These are phyloP conservation scores for Iris macrosiphon DNA, from an alignment of 106 monocot species.

Conservation along the genomic window DNA sequence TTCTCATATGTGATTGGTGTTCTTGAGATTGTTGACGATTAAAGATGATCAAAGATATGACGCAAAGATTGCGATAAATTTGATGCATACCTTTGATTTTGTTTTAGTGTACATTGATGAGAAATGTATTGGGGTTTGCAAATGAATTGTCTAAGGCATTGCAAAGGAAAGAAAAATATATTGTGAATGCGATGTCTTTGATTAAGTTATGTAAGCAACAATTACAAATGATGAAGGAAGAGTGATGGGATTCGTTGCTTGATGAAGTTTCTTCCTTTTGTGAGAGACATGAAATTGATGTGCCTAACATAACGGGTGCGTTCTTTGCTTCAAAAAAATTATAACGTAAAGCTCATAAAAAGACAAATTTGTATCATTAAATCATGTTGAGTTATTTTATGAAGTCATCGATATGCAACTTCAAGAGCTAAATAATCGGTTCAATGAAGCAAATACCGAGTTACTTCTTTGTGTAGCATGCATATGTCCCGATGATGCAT, in stretches of 20 bases:
- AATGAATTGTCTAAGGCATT: not conserved
- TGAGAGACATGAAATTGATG: not conserved
- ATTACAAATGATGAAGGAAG: conserved; percentile 3
- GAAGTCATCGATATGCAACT: conserved; percentile 8
- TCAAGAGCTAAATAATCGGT: conserved; percentile 1
- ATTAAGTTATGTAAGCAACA: not conserved
- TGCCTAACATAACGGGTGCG: not conserved
- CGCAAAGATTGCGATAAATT: not conserved
- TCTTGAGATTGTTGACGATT: not conserved
- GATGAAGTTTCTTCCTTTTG: not conserved
- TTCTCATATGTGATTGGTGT: not conserved
- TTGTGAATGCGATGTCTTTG: too few relatives aligned
- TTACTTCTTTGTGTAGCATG: conserved; percentile 3
- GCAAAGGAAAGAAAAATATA: conserved; percentile 6
- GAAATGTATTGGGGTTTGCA: too few relatives aligned
- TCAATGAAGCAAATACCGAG: not conserved
- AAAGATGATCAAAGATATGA: not conserved
- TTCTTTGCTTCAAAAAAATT: not conserved
- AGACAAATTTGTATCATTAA: not conserved
- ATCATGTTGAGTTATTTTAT: not conserved
- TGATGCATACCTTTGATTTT: conserved; percentile 1
- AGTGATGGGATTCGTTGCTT: not conserved
- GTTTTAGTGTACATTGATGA: too few relatives aligned
- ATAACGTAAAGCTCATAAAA: not conserved
- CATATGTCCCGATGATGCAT: conserved; percentile 2